Percentiles rank a stretch among this genome's conserved stretches.
These are phyloP conservation scores for Rubia balearica DNA, from an alignment of 305 asterid species.

Conservation along the genomic window DNA sequence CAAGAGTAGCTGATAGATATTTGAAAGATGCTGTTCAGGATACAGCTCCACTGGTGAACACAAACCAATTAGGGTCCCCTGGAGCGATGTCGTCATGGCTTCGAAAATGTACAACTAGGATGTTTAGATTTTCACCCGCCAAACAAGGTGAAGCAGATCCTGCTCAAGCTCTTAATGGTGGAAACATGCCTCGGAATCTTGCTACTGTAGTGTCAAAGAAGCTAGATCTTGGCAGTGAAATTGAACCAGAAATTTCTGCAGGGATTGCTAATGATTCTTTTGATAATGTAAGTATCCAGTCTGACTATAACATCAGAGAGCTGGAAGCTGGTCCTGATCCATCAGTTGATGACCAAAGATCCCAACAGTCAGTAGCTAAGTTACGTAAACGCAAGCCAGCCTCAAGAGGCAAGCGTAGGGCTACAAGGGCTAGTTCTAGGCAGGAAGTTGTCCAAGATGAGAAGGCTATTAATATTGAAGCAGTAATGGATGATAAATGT, in stretches of 20 bases:
- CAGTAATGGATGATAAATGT: slow-evolving; percentile 16
- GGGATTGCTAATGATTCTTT: slow-evolving; percentile 50
- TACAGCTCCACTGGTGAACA: slow-evolving; percentile 29
- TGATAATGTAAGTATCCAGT: slow-evolving; percentile 43
- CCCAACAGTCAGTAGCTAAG: slow-evolving; percentile 40
- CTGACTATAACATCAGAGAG: slow-evolving; percentile 39
- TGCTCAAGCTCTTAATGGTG: slow-evolving; percentile 32
- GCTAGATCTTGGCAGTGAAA: slow-evolving; percentile 28
- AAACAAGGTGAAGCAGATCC: slow-evolving; percentile 50
- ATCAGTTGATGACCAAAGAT: slow-evolving; percentile 36
- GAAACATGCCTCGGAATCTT: slow-evolving; percentile 21
- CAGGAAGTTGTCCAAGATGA: slow-evolving; percentile 33
- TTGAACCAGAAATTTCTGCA: slow-evolving; percentile 38
- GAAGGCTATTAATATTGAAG: slow-evolving; percentile 18
- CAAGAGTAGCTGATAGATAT: slow-evolving; percentile 55
- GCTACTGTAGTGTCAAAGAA: slow-evolving; percentile 27
- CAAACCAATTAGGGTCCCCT: slow-evolving; percentile 52
- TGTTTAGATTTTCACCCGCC: slow-evolving; percentile 72
- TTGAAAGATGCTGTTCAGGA: slow-evolving; percentile 42
- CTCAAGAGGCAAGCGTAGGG: slow-evolving; percentile 38
- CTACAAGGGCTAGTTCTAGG: slow-evolving; percentile 33
- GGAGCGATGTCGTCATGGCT: slow-evolving; percentile 89
- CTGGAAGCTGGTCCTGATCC: slow-evolving; percentile 40
- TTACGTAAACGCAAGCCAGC: slow-evolving; percentile 29
- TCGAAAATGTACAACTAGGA: slow-evolving; percentile 76